phyloP scores from a whole-genome alignment of 352 stramenopile species.

The Phytophthora chlamydospora region DNA sequence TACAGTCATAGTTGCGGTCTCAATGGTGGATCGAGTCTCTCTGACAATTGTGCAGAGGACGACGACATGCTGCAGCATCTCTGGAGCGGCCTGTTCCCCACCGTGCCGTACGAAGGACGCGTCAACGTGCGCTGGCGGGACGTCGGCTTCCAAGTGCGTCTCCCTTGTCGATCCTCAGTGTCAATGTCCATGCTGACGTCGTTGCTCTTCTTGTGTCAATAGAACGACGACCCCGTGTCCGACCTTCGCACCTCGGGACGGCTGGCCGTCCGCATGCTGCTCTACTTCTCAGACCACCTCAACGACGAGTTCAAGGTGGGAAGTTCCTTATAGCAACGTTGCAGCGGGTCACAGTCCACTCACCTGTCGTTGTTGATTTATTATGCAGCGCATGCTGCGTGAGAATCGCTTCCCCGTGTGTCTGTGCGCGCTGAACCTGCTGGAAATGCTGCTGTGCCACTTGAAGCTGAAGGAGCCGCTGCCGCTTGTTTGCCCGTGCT shows the following conservation, averaged over 20 bases:
- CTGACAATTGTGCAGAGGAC: slow-evolving; percentile 43
- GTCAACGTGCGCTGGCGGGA: slow-evolving; percentile 68
- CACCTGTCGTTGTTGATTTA: slow-evolving; percentile 3
- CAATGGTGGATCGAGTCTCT: neutral
- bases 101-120: slow-evolving; percentile 67
- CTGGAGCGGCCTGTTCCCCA: slow-evolving; percentile 72
- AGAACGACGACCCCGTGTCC: slow-evolving; percentile 69
- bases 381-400: slow-evolving; percentile 57
- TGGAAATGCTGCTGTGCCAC: slow-evolving; percentile 73
- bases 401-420: slow-evolving; percentile 80
- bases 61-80: slow-evolving; percentile 66
- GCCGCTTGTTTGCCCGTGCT: slow-evolving; percentile 69
- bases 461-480: slow-evolving; percentile 73
- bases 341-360: slow-evolving; percentile 1
- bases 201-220: slow-evolving; percentile 1
- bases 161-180: too few relatives aligned
- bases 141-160: slow-evolving; percentile 66
- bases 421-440: slow-evolving; percentile 63
- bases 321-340: neutral
- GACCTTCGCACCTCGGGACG: slow-evolving; percentile 67
- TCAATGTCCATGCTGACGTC: neutral
- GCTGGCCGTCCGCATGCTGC: slow-evolving; percentile 65
- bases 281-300: slow-evolving; percentile 70
- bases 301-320: slow-evolving; percentile 75
- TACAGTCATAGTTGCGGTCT: slow-evolving; percentile 12